Conservation (phyloP, 805 yeast species). For the Ogataea neopini region DNA sequence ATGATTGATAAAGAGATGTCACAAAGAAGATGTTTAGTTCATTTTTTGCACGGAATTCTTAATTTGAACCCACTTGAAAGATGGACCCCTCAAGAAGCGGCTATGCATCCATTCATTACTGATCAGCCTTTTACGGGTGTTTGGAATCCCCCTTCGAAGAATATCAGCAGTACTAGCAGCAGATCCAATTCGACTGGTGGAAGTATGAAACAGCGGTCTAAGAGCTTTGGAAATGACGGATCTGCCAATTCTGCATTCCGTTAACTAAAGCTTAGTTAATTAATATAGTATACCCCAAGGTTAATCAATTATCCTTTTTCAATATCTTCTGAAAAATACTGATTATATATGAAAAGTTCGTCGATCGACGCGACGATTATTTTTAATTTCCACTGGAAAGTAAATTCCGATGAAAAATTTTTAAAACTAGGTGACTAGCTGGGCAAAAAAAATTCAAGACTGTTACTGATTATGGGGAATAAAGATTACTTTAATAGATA, state of each 20-base stretch:
- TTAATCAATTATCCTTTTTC: no score
- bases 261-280: no score
- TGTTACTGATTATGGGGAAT: background rate
- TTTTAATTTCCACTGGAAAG: background rate
- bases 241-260: background rate
- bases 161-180: slow-evolving; percentile 6
- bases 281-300: no score
- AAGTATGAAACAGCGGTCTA: slow-evolving; percentile 22
- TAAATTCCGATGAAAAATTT: slow-evolving; percentile 12
- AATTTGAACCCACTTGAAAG: slow-evolving; percentile 90
- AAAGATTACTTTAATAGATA: background rate
- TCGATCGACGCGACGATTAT: slow-evolving; percentile 12
- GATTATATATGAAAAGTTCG: slow-evolving; percentile 2
- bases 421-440: slow-evolving; percentile 6
- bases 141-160: slow-evolving; percentile 49
- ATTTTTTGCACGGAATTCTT: slow-evolving; percentile 75
- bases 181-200: slow-evolving; percentile 13
- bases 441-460: background rate
- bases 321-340: no score
- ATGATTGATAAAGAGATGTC: slow-evolving; percentile 69
- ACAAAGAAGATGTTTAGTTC: slow-evolving; percentile 70
- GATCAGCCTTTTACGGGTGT: slow-evolving; percentile 53
- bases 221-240: slow-evolving; percentile 21
- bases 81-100: slow-evolving; percentile 96
- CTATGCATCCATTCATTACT: slow-evolving; percentile 85